Evolutionary conservation across 2,329 filamentous ascomycete species (phyloP).

Genomic region (Colletotrichum nymphaeae): DNA sequence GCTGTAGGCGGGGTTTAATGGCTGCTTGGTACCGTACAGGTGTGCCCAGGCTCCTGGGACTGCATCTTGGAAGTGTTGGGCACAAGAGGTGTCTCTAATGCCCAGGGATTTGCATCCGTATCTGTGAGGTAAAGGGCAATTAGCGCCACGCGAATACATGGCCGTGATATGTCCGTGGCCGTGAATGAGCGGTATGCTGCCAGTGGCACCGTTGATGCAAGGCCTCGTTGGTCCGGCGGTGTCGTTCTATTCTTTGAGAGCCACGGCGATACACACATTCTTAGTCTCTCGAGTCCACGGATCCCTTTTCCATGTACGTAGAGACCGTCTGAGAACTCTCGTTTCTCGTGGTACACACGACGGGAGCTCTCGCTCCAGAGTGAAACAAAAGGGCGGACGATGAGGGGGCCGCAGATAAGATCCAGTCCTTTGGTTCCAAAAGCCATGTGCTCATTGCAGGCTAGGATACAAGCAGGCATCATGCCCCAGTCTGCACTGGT

Average conservation of each 20-base stretch:
- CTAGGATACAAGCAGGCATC: neutral
- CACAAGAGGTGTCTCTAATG: neutral
- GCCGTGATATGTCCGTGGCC: neutral
- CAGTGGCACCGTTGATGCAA: neutral
- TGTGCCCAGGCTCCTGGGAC: conserved; percentile 18
- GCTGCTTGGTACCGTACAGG: conserved; percentile 11
- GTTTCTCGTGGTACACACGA: neutral
- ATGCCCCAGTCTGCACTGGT: neutral
- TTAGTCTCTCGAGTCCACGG: neutral
- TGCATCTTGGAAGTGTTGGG: neutral
- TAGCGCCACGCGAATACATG: conserved; percentile 9
- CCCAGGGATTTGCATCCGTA: neutral
- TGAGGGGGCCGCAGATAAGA: neutral
- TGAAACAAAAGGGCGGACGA: neutral
- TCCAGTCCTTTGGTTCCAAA: neutral
- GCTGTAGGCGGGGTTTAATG: neutral
- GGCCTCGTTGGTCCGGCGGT: neutral
- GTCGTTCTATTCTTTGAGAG: neutral
- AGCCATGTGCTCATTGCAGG: neutral
- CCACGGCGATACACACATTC: neutral
- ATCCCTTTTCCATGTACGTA: neutral
- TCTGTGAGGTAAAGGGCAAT: neutral
- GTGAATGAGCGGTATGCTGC: neutral
- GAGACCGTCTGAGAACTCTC: neutral
- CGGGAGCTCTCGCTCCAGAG: neutral